Evolutionary conservation across 116 monocot species (phyloP).

Genomic region (Posidonia oceanica): DNA sequence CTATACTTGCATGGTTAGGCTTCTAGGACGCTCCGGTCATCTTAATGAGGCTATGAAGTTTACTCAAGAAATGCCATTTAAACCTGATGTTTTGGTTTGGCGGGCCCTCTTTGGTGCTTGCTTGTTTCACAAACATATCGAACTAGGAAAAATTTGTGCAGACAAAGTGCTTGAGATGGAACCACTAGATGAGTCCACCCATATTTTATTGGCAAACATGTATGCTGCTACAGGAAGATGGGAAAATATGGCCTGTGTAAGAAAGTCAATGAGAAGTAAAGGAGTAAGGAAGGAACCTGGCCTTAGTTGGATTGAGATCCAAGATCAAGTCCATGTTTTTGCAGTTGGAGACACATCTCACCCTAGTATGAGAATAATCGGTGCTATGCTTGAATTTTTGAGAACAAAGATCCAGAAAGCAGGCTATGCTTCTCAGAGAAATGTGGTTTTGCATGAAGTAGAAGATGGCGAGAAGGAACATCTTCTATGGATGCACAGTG

Average conservation of each 20-base stretch:
- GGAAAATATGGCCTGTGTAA: constrained; percentile 45
- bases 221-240: constrained; percentile 50
- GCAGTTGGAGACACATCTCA: constrained; percentile 45
- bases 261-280: constrained; percentile 57
- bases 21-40: constrained; percentile 62
- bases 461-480: constrained; percentile 38
- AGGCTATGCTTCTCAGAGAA: constrained; percentile 39
- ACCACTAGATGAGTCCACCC: constrained; percentile 53
- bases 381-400: constrained; percentile 69
- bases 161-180: constrained; percentile 57
- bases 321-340: constrained; percentile 57
- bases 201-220: constrained; percentile 65
- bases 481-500: constrained; percentile 58
- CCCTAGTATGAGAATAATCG: constrained; percentile 46
- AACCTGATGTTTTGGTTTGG: constrained; percentile 59
- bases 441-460: constrained; percentile 50
- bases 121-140: constrained; percentile 66
- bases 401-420: constrained; percentile 31
- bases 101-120: constrained; percentile 69
- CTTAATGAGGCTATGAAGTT: constrained; percentile 67
- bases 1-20: constrained; percentile 81
- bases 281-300: constrained; percentile 61
- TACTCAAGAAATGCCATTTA: constrained; percentile 40
- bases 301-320: constrained; percentile 68
- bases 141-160: constrained; percentile 61